Base-by-base conservation (phyloP, 805 yeast species). In the Candida coleopterorum region DNA sequence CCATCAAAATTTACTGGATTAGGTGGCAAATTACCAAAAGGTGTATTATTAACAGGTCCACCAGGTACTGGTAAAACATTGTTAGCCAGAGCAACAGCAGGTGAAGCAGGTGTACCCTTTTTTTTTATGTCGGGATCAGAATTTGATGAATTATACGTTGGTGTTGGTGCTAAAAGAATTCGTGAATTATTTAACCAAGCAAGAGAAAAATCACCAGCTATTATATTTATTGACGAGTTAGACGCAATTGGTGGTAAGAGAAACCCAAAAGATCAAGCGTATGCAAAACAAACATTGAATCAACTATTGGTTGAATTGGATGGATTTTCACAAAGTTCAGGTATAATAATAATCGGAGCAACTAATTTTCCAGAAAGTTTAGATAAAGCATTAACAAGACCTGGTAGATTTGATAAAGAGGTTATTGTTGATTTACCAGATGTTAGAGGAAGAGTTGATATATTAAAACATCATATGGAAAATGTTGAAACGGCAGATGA, bases 31-130 rank as follows among this genome's bases (percentile, higher is more conserved):
- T 72, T 93, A 51, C 97, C 98, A 40, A 93, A 90, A 59, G 99
- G 99, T 70, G 95, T 93, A 6, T 68, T 93, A 41, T 70, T 90
- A 46, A 93, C 97, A 9, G 98, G 98, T 31, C 98, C 98, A 25
- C 98, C 98, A 28, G 98, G 98, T 64, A 90, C 98, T 5, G 98
- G 98, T 76, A 90, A 93, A 60, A 93, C 98, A 1, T 70, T 90
- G 47, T 74, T 93, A 45, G 97, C 97, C 0, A 79, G 97, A 51
- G 97, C 98, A 20, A 94, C 96, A 21, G 98, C 98, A 6, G 97
- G 97, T 45, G 97, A 90, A 63, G 97, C 98, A 6, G 97, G 96
- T 38, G 97, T 93, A 17, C 98, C 97, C 29, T 93, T 93, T 56
- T 90, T 89, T 64, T 90, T 90, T 62, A 90, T 93, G 97, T 85